phyloP scores from a whole-genome alignment of 257 asterid genomes.

The Solanum pimpinellifolium region DNA sequence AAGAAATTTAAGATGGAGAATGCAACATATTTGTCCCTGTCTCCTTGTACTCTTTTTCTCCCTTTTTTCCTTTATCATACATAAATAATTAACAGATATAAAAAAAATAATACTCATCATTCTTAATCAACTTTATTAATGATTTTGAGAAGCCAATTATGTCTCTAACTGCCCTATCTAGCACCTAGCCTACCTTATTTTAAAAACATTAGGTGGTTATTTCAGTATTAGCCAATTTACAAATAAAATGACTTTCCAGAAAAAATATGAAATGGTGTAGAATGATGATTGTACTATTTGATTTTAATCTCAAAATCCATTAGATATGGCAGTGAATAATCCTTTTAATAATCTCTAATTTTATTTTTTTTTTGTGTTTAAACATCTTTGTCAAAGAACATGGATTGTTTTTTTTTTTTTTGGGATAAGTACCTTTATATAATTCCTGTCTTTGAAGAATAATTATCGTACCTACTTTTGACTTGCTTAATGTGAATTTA shows the following conservation, averaged over 20 bases:
- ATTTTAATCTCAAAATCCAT: background rate
- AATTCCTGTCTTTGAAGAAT: background rate
- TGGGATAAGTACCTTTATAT: background rate
- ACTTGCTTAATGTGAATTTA: background rate
- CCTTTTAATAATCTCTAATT: background rate
- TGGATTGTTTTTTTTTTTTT: background rate
- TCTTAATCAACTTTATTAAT: background rate
- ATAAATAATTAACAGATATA: no score
- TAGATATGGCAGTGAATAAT: background rate
- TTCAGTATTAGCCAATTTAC: background rate
- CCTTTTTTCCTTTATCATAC: background rate
- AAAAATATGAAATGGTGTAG: background rate
- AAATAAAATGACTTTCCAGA: background rate
- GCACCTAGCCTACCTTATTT: background rate
- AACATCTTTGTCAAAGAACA: background rate
- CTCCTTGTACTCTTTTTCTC: background rate
- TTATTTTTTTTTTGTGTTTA: background rate
- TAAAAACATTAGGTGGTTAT: background rate
- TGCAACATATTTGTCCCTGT: background rate
- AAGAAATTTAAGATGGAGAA: background rate
- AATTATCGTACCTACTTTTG: background rate
- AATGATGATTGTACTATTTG: background rate
- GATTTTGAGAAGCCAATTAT: background rate
- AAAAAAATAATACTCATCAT: no score
- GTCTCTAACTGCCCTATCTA: background rate